Base-by-base conservation (phyloP, 805 yeast species). In the Priceomyces melissophilus region DNA sequence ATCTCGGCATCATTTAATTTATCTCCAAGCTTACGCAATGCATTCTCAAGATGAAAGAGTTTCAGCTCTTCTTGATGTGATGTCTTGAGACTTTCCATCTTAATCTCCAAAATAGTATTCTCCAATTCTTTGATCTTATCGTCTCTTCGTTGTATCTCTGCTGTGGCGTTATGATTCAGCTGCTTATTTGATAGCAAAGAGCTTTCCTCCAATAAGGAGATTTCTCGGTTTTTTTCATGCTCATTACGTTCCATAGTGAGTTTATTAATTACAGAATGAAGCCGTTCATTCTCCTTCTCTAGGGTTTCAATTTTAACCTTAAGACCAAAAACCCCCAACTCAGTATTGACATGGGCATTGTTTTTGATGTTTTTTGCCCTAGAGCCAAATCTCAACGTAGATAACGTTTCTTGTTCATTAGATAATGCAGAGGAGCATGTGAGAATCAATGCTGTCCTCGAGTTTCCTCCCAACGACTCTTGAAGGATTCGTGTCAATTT, bases 401-500 rank as follows among this genome's bases (percentile, higher is more conserved):
- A 80, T 4, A 85, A 44, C 0, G 95, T 84, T 52, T 86, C 93
- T 12, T 63, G 57, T 38, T 72, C 79, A 49, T 86, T 78, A 26
- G 60, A 55, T 2, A 65, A 53, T 0, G 83, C 69, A 0, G 87
- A 84, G 0, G 93, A 84, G 47, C 93, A 84, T 48, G 82, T 83
- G 31, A 87, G 72, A 12, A 88, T 77, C 36, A 87, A 65, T 2
- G 85, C 75, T 0, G 95, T 88, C 38, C 88, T 69, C 2, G 90
- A 80, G 57, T 87, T 87, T 1, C 95, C 95, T 4, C 95, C 93
- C 15, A 87, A 63, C 0, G 91, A 80, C 49, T 84, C 89, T 55
- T 84, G 90, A 27, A 87, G 61, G 10, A 88, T 79, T 45, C 91
- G 69, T 0, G 96, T 85, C 38, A 87, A 69, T 50, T 84, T 84